phyloP scores from a whole-genome alignment of 768 basidiomycete genomes.

The Podaxis sp. region DNA sequence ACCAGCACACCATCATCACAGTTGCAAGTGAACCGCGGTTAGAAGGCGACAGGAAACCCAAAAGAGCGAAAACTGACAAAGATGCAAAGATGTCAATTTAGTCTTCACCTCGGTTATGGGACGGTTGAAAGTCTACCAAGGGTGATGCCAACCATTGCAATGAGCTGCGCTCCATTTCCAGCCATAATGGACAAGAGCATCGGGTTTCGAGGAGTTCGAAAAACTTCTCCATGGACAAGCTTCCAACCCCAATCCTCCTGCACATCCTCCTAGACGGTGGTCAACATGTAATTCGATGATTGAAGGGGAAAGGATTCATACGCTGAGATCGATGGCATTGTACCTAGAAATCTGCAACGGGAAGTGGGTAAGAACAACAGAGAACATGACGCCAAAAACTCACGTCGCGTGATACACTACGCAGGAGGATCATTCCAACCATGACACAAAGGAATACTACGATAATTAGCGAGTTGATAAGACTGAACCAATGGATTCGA shows the following conservation, averaged over 20 bases:
- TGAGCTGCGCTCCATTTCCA: slow-evolving; percentile 87
- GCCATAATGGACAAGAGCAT: slow-evolving; percentile 79
- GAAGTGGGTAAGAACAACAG: slow-evolving; percentile 14
- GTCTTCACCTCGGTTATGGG: neutral
- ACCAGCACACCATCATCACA: slow-evolving; percentile 93
- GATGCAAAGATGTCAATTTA: neutral
- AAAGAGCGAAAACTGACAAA: slow-evolving; percentile 73
- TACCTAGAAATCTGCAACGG: slow-evolving; percentile 80
- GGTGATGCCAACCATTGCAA: slow-evolving; percentile 84
- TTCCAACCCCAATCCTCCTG: slow-evolving; percentile 99
- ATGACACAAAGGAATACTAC: slow-evolving; percentile 88
- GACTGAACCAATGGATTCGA: slow-evolving; percentile 93
- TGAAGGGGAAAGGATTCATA: slow-evolving; percentile 28
- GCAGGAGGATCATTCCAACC: slow-evolving; percentile 87
- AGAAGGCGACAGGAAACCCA: slow-evolving; percentile 93
- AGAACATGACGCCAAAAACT: slow-evolving; percentile 19
- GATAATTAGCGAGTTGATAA: slow-evolving; percentile 90
- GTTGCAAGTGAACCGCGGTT: slow-evolving; percentile 94
- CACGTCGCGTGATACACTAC: slow-evolving; percentile 87
- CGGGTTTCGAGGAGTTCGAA: slow-evolving; percentile 75
- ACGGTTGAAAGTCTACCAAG: slow-evolving; percentile 45
- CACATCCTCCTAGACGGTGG: slow-evolving; percentile 69
- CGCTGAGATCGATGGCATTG: slow-evolving; percentile 88
- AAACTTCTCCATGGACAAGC: slow-evolving; percentile 93
- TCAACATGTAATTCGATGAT: neutral